Base-by-base conservation (phyloP, 108 stramenopile species). In the Skeletonema marinoi region DNA sequence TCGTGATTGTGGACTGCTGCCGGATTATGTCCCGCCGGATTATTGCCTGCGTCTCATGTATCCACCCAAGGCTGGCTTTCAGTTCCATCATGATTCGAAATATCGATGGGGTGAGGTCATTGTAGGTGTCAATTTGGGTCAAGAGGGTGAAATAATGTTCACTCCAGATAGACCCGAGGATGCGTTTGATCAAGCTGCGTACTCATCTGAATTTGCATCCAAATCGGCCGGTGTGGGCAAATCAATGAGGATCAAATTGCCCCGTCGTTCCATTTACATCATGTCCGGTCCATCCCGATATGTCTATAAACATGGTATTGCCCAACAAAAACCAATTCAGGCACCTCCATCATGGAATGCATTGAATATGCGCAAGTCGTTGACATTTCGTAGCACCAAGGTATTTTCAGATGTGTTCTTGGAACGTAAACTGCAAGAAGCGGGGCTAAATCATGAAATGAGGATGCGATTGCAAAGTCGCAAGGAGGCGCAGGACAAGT, bases 31-130 rank as follows among this genome's bases (percentile, higher is more conserved):
- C 19, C 63, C 63, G 2, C 63, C 63, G 1, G 63, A 64, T 42
- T 64, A 64, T 42, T 64, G 63, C n/a, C 38, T 64, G 63, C 63
- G 39, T 17, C 63, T 64, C 39, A 39, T 64, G 36, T 64, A 64
- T 36, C 63, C 63, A 3, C 39, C 41, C 7, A 39, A 39, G 6
- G 63, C 63, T 21, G 17, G 39, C 1, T 64, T 64, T 35, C 63
- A 64, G 38, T 11, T 42, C 11, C 63, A 64, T 36, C 41, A 42
- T 19, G 63, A 64, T 42, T 42, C 39, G 0, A 4, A 38, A 17
- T 36, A 64, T 42, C 36, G 63, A 11, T 64, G 63, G 63, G 63
- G 63, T 8, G 63, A 64, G 31, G 63, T 64, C 6, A 39, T 64
- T 8, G 25, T 64, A 2, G 63, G 63, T 1, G 9, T 64, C 16